Base-by-base conservation (phyloP, 371 early-diverging fungal species). In the Quaeritorhiza haematococci region DNA sequence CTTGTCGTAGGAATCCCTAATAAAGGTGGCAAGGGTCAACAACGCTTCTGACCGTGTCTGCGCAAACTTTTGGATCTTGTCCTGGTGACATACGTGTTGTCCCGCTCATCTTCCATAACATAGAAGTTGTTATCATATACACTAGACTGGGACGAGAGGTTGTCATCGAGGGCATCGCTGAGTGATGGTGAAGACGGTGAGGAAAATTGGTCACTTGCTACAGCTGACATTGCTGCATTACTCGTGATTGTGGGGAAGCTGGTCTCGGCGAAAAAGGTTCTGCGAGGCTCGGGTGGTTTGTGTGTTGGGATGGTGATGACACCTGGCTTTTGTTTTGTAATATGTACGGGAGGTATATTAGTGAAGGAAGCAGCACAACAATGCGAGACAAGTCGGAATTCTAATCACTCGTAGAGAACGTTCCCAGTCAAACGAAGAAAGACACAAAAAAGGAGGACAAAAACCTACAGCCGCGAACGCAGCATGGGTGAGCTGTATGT, bases 1-100 rank as follows among this genome's bases (percentile, higher is more conserved):
- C 51, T 67, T 67, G 54, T 66, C 63, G 44, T 69, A 69, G 8
- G 63, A 63, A 42, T 69, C 69, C 13, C 69, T 68, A 27, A 17
- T 32, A 26, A 6, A 34, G 45, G n/a, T n/a, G n/a, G n/a, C n/a
- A n/a, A n/a, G n/a, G n/a, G n/a, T n/a, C n/a, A n/a, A n/a, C 13
- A 33, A 21, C 27, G 4, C 10, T 8, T n/a, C 13, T 21, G 27
- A 56, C 19, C 13, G 10, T 46, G 1, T 30, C 32, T 6, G 45
- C 28, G 34, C 43, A 46, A 23, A 26, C 2, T 17, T 8, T n/a
- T 28, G 23, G 23, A 8, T 33, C 19, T 13, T n/a, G n/a, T n/a
- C n/a, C n/a, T n/a, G n/a, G n/a, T n/a, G n/a, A n/a, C 50, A 21
- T 32, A 63, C 63, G 63, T 63, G 49, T 63, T 63, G 26, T 63